Evolutionary conservation across 108 stramenopile species (phyloP).

Genomic region (Fragilariopsis cylindrus): DNA sequence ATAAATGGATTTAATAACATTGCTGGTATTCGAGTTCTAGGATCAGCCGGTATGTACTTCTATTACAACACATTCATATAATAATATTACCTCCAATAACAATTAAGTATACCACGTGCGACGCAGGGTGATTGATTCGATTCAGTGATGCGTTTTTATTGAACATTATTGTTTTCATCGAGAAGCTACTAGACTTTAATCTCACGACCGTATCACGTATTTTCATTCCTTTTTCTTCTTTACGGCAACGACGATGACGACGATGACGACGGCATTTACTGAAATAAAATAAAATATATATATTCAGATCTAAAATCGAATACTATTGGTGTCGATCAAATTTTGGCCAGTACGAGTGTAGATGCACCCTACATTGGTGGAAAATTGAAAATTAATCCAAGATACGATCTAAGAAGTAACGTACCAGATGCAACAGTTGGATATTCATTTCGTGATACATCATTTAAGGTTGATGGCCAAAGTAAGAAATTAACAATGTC

Average conservation of each 20-base stretch:
- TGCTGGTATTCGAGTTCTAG: slow-evolving; percentile 32
- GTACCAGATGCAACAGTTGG: slow-evolving; percentile 36
- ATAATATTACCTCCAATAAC: no score
- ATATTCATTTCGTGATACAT: slow-evolving; percentile 31
- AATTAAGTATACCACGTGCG: no score
- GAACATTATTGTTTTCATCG: no score
- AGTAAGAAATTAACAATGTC: slow-evolving; percentile 39
- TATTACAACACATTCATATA: no score
- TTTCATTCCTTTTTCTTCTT: no score
- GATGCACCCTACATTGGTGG: slow-evolving; percentile 33
- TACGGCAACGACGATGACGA: no score
- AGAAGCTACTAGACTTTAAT: no score
- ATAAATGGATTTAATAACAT: slow-evolving; percentile 28
- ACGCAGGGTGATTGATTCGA: no score
- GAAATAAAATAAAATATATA: no score
- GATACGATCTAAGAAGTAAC: slow-evolving; percentile 29
- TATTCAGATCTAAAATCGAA: slow-evolving; percentile 2
- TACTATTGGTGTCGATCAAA: slow-evolving; percentile 27
- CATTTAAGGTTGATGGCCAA: slow-evolving; percentile 33
- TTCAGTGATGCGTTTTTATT: no score
- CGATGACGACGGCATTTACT: no score
- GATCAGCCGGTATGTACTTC: slow-evolving; percentile 34
- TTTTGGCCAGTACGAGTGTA: slow-evolving; percentile 35
- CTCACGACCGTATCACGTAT: no score
- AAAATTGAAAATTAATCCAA: slow-evolving; percentile 35